Conservation (phyloP, 306 rosid species). For the Phaseolus lunatus region DNA sequence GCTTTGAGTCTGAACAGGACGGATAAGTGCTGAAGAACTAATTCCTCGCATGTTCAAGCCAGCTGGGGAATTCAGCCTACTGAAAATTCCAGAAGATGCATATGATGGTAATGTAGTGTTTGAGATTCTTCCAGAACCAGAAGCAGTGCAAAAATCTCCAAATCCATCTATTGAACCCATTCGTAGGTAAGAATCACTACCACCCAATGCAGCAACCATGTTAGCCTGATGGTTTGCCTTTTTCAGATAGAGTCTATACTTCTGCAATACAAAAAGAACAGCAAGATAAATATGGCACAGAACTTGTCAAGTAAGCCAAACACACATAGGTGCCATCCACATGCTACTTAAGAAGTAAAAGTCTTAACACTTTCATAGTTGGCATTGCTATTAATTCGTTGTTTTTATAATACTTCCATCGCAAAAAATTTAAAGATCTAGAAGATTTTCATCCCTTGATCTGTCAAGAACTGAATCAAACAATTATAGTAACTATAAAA, state of each 20-base stretch:
- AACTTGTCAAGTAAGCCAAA: background rate
- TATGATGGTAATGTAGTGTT: constrained; percentile 63
- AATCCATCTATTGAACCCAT: constrained; percentile 63
- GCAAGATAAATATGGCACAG: constrained; percentile 10
- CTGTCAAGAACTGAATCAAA: constrained; percentile 3
- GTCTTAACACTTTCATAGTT: background rate
- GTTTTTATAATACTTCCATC: background rate
- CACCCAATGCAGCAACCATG: constrained; percentile 64
- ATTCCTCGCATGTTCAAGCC: constrained; percentile 68
- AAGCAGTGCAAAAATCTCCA: constrained; percentile 56
- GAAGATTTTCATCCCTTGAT: constrained; percentile 14
- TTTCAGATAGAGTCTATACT: constrained; percentile 73
- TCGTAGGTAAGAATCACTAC: constrained; percentile 57
- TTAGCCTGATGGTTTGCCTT: constrained; percentile 63
- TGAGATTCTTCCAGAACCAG: constrained; percentile 64
- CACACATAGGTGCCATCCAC: background rate
- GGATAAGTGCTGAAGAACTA: constrained; percentile 61
- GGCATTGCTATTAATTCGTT: background rate
- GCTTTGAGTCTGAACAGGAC: constrained; percentile 60
- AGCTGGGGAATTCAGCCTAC: constrained; percentile 73
- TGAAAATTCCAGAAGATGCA: constrained; percentile 64
- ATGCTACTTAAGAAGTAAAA: background rate
- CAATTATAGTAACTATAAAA: constrained; percentile 10
- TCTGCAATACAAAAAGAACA: constrained; percentile 59
- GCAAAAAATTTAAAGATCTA: constrained; percentile 6